Evolutionary conservation across 345 rosid species (phyloP).

Genomic region (Eucalyptus tenuipes): DNA sequence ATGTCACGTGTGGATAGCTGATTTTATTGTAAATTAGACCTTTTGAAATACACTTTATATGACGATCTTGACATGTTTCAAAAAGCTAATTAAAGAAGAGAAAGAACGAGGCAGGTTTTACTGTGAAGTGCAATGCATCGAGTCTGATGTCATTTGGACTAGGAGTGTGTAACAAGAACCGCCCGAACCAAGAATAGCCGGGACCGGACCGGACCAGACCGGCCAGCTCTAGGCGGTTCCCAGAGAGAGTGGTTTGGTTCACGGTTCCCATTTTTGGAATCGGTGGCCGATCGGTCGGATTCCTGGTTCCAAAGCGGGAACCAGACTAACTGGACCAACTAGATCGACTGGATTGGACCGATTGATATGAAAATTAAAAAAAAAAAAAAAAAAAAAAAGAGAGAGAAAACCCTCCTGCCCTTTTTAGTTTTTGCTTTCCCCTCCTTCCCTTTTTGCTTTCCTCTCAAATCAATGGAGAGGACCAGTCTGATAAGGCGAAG

Average conservation of each 20-base stretch:
- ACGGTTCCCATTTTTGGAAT: too few species aligned
- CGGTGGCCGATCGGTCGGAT: rapidly evolving
- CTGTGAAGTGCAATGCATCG: neutral
- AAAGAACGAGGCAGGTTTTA: neutral
- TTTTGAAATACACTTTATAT: neutral
- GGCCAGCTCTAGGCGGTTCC: rapidly evolving
- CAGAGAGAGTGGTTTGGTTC: too few species aligned
- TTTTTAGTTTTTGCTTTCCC: too few species aligned
- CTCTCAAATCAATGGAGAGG: slow-evolving; percentile 82
- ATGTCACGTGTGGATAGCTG: neutral
- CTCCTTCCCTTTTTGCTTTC: too few species aligned
- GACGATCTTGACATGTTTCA: neutral
- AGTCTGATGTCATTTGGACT: neutral
- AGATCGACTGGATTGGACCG: rapidly evolving
- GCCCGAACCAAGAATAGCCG: rapidly evolving
- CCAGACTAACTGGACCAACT: rapidly evolving
- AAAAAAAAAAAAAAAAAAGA: too few species aligned
- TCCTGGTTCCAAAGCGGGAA: too few species aligned
- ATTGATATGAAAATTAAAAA: too few species aligned
- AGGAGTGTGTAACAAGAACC: rapidly evolving
- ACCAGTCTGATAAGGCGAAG: slow-evolving; percentile 83
- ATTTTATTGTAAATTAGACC: neutral
- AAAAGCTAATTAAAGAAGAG: neutral
- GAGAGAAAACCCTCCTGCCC: too few species aligned
- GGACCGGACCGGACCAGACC: rapidly evolving